Conservation (phyloP, 2,329 filamentous ascomycete genomes). For the Botrytis fragariae region DNA sequence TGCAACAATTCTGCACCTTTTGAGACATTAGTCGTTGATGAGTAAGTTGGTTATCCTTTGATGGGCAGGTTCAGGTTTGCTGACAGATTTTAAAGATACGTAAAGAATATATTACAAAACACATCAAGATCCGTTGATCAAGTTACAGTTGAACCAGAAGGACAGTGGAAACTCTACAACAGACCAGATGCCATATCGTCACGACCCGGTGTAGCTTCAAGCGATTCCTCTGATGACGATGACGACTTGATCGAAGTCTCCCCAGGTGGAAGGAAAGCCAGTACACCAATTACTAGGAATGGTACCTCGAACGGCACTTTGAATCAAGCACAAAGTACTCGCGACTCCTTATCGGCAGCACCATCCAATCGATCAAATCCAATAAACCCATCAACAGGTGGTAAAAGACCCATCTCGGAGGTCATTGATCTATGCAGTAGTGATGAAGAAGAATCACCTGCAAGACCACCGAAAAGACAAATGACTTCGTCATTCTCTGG, state of each 20-base stretch:
- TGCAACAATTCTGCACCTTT: constrained; percentile 83
- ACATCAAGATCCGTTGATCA: constrained; percentile 73
- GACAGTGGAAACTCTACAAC: constrained; percentile 61
- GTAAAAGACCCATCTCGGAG: constrained; percentile 46
- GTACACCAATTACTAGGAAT: constrained; percentile 24
- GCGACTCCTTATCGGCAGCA: constrained; percentile 40
- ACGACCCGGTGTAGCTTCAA: constrained; percentile 29
- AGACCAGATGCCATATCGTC: constrained; percentile 27
- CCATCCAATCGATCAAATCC: constrained; percentile 17
- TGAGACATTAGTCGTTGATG: constrained; percentile 80
- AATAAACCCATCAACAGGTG: constrained; percentile 22
- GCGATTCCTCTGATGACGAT: constrained; percentile 41
- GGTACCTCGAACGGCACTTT: constrained; percentile 30
- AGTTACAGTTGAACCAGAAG: constrained; percentile 85
- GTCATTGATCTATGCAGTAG: constrained; percentile 55
- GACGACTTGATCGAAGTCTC: constrained; percentile 52
- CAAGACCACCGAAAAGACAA: constrained; percentile 38
- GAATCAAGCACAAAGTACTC: constrained; percentile 22
- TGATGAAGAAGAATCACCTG: constrained; percentile 48
- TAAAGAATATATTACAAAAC: constrained; percentile 77
- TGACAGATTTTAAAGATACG: constrained; percentile 57
- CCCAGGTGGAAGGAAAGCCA: constrained; percentile 36
- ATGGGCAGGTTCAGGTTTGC: constrained; percentile 22
- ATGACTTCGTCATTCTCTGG: constrained; percentile 9
- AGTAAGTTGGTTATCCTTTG: constrained; percentile 52